These are phyloP conservation scores for Nannochloropsis granulata DNA, from an alignment of 108 stramenopile species.

Conservation along the genomic window DNA sequence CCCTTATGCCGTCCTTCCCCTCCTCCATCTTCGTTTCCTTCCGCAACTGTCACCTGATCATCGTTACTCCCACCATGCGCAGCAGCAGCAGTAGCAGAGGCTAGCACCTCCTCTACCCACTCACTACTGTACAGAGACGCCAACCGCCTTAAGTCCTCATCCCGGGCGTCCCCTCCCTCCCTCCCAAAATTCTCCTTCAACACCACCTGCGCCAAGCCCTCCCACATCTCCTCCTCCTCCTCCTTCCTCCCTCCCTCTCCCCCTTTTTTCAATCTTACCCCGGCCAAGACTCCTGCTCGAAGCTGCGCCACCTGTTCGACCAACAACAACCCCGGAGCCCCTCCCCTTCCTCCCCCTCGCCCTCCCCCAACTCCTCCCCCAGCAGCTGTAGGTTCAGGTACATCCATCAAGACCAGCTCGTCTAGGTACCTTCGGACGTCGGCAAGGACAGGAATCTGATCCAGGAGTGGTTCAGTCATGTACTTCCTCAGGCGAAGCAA, in stretches of 20 bases:
- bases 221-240: not conserved
- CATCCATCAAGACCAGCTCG: slow-evolving; percentile 54
- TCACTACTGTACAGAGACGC: not conserved
- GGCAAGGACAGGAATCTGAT: slow-evolving; percentile 61
- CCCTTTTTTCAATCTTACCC: not conserved
- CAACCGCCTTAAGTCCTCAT: not conserved
- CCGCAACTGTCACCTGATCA: too few relatives aligned
- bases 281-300: not conserved
- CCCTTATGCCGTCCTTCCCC: not conserved
- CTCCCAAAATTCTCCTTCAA: not conserved
- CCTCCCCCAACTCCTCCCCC: not conserved
- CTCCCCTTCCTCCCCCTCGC: not conserved
- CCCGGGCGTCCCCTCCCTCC: not conserved
- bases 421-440: slow-evolving; percentile 58
- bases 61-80: too few relatives aligned
- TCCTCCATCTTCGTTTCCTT: too few relatives aligned
- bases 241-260: not conserved
- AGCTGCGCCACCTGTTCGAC: slow-evolving; percentile 24
- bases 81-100: not conserved
- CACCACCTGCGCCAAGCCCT: not conserved
- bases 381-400: slow-evolving; percentile 36
- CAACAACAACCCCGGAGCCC: not conserved
- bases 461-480: slow-evolving; percentile 48
- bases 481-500: slow-evolving; percentile 55
- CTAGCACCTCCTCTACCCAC: not conserved